Evolutionary conservation across 2,329 filamentous ascomycete genomes (phyloP), one percentile per base, ranked within the genome.

Genomic region (Rhytidhysteron rufulum): DNA sequence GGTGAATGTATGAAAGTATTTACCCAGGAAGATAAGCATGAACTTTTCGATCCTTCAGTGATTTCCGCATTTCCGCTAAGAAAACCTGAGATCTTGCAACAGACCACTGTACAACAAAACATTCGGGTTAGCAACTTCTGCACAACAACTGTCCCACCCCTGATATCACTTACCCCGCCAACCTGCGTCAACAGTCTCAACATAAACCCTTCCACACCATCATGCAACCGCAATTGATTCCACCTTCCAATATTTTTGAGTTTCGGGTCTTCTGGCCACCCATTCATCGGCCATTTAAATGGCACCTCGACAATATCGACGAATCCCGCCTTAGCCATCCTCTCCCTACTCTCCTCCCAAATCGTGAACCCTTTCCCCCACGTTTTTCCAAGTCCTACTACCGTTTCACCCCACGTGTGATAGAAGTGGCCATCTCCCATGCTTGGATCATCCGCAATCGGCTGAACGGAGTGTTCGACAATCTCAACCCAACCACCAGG

Each of bases 401-500:
- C 57, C 1, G 55, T 61, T 16, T 52, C 45, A 19, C 62, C 61
- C 62, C 63, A 67, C 1, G 48, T 48, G 35, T 58, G 48, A 44
- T 56, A 62, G 41, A 66, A 67, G 39, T 67, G 58, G 22, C 64
- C 63, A 1, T 55, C 51, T 0, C 51, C 51, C 48, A 68, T 52
- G n/a, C 56, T 67, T 9, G 54, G 65, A 38, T 74, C 69, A 29
- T 70, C 63, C 20, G 58, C 56, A n/a, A 51, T 57, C 0, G 65
- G 62, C 4, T 63, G 59, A 0, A 70, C 60, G 1, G 62, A 61
- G 43, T 70, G 58, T 44, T 74, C 71, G 9, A 67, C 63, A 21
- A 69, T 60, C 44, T 72, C 67, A 17, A 70, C 49, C 53, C 58
- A 70, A 32, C 69, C 69, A 5, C 69, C 69, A 1, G 69, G 69